Evolutionary conservation across 179 eudicot species (phyloP).

Genomic region (Silene coronaria): DNA sequence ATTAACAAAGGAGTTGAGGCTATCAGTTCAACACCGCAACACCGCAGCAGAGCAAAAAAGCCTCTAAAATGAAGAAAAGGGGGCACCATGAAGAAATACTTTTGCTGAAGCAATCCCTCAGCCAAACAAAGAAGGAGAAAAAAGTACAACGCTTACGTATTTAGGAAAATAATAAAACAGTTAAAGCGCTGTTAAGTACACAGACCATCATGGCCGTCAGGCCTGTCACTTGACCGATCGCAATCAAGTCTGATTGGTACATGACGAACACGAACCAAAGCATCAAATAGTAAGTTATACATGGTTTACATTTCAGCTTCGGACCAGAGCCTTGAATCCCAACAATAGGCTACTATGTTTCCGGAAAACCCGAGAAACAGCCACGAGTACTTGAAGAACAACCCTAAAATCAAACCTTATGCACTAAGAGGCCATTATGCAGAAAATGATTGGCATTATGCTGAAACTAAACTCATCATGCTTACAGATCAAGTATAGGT

Average conservation of each 20-base stretch:
- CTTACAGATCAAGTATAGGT: background rate
- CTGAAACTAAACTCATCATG: background rate
- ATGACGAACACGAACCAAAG: background rate
- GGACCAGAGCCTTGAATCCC: background rate
- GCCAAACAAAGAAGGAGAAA: background rate
- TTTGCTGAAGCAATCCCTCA: background rate
- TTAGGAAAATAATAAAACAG: background rate
- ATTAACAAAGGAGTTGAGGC: background rate
- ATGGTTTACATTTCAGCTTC: constrained; percentile 5
- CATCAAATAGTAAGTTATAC: background rate
- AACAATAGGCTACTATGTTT: background rate
- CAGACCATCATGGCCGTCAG: background rate
- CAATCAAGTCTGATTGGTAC: background rate
- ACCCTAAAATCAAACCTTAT: background rate
- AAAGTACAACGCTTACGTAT: background rate
- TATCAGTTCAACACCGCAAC: background rate
- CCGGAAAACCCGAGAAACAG: background rate
- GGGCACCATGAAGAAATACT: background rate
- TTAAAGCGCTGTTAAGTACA: background rate
- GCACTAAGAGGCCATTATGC: background rate
- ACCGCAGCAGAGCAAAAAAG: background rate
- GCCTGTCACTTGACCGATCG: background rate
- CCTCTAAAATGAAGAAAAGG: background rate
- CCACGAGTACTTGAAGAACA: background rate
- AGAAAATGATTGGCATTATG: background rate